Evolutionary conservation across 1,284 basidiomycete species (phyloP), one percentile per base, ranked within the genome.

Genomic region (Cryptococcus hybrid): DNA sequence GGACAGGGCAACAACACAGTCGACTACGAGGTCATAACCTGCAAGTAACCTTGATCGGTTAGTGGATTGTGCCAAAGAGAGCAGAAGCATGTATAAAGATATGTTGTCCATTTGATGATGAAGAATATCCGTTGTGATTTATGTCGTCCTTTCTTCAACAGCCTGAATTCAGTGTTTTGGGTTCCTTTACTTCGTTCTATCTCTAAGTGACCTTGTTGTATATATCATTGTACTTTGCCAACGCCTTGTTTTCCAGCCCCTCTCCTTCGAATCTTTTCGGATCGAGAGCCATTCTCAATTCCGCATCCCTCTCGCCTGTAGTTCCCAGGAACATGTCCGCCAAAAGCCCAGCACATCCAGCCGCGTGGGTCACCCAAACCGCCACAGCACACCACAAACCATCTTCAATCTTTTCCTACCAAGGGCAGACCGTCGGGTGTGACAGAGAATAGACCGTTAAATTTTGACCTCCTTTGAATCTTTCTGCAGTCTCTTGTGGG

Each of bases 1-100:
- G 65, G 62, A n/a, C 68, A 70, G 65, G 66, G 66, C 37, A 70
- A 73, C 68, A 66, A 69, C 61, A 75, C 70, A 38, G 73, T 75
- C 61, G 69, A 73, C 54, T 74, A 73, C 68, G 63, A 58, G 38
- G 67, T 78, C 60, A 60, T 51, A 46, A 74, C 73, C 11, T 76
- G 75, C 69, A 61, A 71, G 62, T 75, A 74, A 49, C 37, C 46
- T 24, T 24, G 24, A 24, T 24, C 24, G 24, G 24, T 24, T 24
- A 24, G 24, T 24, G 24, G 24, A 24, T 24, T 24, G 24, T 24
- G 24, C 5, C 24, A 48, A 36, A 42, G 18, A 50, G 18, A 40
- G 13, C n/a, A 50, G n/a, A 34, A 12, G 54, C 36, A n/a, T 49
- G 54, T 36, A 55, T 30, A 51, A 18, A 12, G 42, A 51, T 35